Conservation (phyloP, 352 stramenopile genomes). For the Globisporangium nunn region DNA sequence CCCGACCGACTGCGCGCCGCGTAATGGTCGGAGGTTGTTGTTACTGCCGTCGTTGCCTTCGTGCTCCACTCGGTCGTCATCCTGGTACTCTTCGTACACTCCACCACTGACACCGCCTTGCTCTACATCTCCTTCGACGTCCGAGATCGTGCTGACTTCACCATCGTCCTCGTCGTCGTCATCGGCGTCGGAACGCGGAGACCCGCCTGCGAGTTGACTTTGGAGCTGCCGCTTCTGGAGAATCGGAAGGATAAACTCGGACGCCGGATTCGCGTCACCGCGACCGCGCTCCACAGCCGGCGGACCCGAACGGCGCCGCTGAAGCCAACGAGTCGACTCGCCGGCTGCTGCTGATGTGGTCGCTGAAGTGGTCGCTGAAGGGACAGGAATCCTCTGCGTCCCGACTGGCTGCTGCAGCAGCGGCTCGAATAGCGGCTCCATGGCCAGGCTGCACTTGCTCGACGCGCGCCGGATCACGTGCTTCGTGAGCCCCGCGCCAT, state of each 20-base stretch:
- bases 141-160: slow-evolving; percentile 11
- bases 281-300: slow-evolving; percentile 7
- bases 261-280: neutral
- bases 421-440: slow-evolving; percentile 75
- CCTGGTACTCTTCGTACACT: slow-evolving; percentile 13
- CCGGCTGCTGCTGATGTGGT: neutral
- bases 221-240: slow-evolving; percentile 38
- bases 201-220: slow-evolving; percentile 29
- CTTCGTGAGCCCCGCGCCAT: slow-evolving; percentile 12
- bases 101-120: slow-evolving; percentile 2
- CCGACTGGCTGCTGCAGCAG: slow-evolving; percentile 58
- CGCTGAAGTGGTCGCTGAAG: neutral
- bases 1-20: slow-evolving; percentile 21
- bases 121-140: slow-evolving; percentile 5
- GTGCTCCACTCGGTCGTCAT: neutral
- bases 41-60: neutral
- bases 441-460: slow-evolving; percentile 42
- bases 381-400: slow-evolving; percentile 25
- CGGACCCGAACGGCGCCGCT: slow-evolving; percentile 1
- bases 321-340: neutral
- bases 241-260: slow-evolving; percentile 17
- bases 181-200: neutral
- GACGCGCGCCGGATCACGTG: slow-evolving; percentile 11
- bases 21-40: neutral
- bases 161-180: slow-evolving; percentile 26